Evolutionary conservation across 345 rosid genomes (phyloP).

Genomic region (Angophora floribunda): DNA sequence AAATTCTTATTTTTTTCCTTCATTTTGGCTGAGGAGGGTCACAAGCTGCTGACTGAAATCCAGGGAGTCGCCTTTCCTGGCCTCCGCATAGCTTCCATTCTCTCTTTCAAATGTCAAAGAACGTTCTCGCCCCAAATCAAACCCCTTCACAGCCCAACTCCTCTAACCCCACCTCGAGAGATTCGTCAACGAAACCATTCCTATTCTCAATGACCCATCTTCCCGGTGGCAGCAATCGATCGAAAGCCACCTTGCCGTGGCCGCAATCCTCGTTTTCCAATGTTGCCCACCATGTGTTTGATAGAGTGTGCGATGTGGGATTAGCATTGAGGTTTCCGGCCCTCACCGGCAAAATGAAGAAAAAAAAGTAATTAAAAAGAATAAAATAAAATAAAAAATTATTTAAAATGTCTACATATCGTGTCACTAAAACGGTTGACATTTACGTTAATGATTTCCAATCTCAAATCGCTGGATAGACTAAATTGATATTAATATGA

Average conservation of each 20-base stretch:
- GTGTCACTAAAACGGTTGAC: too few relatives aligned
- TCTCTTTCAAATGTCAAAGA: constrained; percentile 41
- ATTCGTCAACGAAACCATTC: constrained; percentile 34
- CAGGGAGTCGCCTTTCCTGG: neutral
- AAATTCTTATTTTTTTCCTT: too few relatives aligned
- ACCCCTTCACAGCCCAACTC: constrained; percentile 25
- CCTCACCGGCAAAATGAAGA: too few relatives aligned
- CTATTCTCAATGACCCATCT: constrained; percentile 40
- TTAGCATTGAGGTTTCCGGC: constrained; percentile 1
- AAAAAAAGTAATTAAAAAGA: too few relatives aligned
- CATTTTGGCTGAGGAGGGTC: too few relatives aligned
- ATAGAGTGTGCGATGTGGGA: constrained; percentile 41
- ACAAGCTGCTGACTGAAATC: neutral
- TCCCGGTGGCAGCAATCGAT: constrained; percentile 36
- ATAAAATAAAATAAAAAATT: too few relatives aligned
- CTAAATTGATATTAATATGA: too few relatives aligned
- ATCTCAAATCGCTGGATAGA: too few relatives aligned
- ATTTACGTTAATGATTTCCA: too few relatives aligned
- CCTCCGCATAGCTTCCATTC: too few relatives aligned
- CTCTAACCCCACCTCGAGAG: constrained; percentile 20
- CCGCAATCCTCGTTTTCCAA: constrained; percentile 30
- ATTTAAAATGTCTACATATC: too few relatives aligned
- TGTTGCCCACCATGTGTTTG: constrained; percentile 55
- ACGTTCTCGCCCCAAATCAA: constrained; percentile 67
- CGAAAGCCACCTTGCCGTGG: constrained; percentile 15